These are phyloP conservation scores for Pisolithus marmoratus DNA, from an alignment of 768 basidiomycete species.

Conservation along the genomic window DNA sequence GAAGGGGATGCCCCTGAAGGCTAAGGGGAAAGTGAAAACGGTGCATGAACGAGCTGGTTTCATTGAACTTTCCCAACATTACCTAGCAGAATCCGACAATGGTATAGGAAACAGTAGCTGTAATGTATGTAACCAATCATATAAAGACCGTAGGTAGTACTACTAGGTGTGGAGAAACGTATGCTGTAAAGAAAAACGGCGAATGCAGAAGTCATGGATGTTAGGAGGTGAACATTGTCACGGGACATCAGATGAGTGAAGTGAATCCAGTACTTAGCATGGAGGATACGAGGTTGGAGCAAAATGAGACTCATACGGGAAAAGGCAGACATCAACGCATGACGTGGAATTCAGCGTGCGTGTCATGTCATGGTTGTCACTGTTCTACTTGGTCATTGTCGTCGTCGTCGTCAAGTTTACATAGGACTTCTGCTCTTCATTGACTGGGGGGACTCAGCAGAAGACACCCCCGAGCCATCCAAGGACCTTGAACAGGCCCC, in stretches of 20 bases:
- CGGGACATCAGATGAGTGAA: not conserved
- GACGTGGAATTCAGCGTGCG: too few relatives aligned
- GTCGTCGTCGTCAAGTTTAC: not conserved
- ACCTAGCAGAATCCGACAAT: not conserved
- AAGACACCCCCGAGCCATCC: slow-evolving; percentile 27
- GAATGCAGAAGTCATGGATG: not conserved
- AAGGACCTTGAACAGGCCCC: slow-evolving; percentile 45
- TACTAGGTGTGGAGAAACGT: not conserved
- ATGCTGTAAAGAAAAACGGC: not conserved
- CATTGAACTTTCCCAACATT: too few relatives aligned
- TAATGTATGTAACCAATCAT: not conserved
- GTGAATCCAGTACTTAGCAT: too few relatives aligned
- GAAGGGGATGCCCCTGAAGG: too few relatives aligned
- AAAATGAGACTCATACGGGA: too few relatives aligned
- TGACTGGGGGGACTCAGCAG: slow-evolving; percentile 5
- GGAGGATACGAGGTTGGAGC: too few relatives aligned
- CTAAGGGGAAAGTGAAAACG: too few relatives aligned
- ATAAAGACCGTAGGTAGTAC: not conserved
- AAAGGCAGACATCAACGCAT: too few relatives aligned
- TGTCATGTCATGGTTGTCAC: too few relatives aligned
- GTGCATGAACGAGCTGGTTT: too few relatives aligned
- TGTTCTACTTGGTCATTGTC: not conserved
- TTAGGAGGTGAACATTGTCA: not conserved
- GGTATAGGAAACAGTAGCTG: not conserved
- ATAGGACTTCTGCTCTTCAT: not conserved